A percentile compares a stretch with the other conserved stretches of the same genome.
phyloP scores from a whole-genome alignment of 371 early-diverging fungal genomes.

The Funneliformis caledonium region DNA sequence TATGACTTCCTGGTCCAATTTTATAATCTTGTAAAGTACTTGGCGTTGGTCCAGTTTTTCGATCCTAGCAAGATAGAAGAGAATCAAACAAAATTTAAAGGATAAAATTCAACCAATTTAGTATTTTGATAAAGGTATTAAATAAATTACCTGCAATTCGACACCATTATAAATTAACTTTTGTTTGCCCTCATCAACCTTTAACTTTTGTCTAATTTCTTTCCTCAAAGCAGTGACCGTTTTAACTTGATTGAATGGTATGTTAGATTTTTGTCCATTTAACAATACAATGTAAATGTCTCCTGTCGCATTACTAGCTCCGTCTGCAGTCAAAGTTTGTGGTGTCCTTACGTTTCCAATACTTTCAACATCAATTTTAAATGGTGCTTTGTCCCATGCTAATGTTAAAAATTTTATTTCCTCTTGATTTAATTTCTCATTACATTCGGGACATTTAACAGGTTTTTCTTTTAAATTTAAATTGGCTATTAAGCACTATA shows the following conservation, averaged over 20 bases:
- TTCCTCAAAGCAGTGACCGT: not conserved
- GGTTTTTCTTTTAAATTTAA: not conserved
- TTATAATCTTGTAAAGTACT: slow-evolving; percentile 9
- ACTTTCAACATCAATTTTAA: slow-evolving; percentile 34
- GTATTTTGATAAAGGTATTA: not conserved
- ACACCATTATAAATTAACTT: slow-evolving; percentile 32
- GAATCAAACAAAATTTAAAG: not conserved
- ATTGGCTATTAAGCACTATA: slow-evolving; percentile 6
- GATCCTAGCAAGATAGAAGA: not conserved
- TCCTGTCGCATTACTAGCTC: not conserved
- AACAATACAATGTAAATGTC: slow-evolving; percentile 27
- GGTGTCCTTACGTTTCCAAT: not conserved
- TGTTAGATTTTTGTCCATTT: slow-evolving; percentile 21
- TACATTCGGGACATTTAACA: slow-evolving; percentile 27
- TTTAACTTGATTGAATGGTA: not conserved
- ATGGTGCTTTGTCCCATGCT: slow-evolving; percentile 36
- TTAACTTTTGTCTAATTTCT: not conserved
- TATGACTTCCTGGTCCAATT: slow-evolving; percentile 13
- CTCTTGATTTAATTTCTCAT: not conserved
- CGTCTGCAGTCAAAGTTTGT: not conserved
- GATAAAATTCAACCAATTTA: not conserved
- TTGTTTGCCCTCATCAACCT: slow-evolving; percentile 29
- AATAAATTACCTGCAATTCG: slow-evolving; percentile 17
- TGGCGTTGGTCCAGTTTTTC: not conserved
- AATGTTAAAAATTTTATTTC: not conserved